Conservation (phyloP, 225 moss, liverwort and hornwort genomes). For the Thuidium tamariscinum region DNA sequence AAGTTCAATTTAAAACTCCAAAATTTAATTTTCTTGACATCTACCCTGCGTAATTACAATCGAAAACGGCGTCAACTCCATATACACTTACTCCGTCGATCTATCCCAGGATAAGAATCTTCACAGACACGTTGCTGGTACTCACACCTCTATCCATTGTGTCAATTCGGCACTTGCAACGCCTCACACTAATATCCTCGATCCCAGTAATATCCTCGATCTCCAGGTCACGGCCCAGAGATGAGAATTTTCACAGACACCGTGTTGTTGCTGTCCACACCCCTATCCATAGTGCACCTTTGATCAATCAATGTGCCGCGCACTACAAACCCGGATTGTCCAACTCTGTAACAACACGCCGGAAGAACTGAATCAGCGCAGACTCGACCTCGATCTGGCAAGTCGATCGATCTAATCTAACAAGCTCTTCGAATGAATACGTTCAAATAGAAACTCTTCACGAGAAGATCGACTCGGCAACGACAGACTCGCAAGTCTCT, state of each 20-base stretch:
- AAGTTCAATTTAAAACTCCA: no score
- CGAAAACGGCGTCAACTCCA: background rate
- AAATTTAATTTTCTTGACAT: no score
- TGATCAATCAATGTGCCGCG: background rate
- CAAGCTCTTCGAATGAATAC: background rate
- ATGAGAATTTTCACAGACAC: slow-evolving; percentile 10
- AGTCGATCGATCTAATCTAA: no score
- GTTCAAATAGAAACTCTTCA: background rate
- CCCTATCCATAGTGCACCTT: background rate
- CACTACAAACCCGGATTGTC: background rate
- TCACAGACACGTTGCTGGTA: slow-evolving; percentile 4
- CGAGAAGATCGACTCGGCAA: background rate
- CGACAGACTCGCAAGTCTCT: background rate
- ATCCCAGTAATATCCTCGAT: no score
- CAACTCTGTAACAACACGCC: background rate
- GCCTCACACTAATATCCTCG: background rate
- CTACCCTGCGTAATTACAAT: background rate
- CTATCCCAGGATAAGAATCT: background rate
- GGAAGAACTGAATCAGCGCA: background rate
- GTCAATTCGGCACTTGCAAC: background rate
- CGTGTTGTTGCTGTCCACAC: background rate
- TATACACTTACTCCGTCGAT: background rate
- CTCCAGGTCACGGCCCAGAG: background rate
- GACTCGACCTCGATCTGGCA: background rate
- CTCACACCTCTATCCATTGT: slow-evolving; percentile 3